Evolutionary conservation across 2,329 filamentous ascomycete genomes (phyloP).

Genomic region (Plectosphaerella plurivora): DNA sequence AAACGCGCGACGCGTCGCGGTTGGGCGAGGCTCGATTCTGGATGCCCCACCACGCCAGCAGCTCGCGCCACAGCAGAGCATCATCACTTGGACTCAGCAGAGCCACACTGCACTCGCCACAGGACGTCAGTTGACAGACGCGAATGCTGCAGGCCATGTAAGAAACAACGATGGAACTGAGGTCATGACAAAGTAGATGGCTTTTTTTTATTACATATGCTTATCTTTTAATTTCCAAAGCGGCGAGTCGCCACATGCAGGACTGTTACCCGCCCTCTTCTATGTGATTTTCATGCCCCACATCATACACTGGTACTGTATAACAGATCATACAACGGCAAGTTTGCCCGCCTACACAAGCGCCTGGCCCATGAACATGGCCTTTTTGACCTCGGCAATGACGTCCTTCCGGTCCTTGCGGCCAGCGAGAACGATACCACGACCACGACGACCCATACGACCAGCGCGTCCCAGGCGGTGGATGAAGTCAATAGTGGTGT

Average conservation of each 20-base stretch:
- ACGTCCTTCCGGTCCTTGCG: conserved; percentile 86
- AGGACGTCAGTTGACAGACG: no score
- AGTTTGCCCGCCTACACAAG: conserved; percentile 51
- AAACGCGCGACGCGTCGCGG: conserved; percentile 2
- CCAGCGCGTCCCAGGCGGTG: conserved; percentile 90
- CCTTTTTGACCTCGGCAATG: conserved; percentile 86
- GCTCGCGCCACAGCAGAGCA: conserved; percentile 1
- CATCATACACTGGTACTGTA: not conserved
- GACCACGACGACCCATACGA: conserved; percentile 84
- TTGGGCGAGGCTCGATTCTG: not conserved
- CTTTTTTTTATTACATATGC: no score
- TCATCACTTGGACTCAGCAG: not conserved
- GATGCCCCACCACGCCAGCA: not conserved
- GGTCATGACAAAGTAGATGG: no score
- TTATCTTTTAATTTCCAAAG: no score
- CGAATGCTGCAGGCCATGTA: no score
- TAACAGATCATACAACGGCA: conserved; percentile 3
- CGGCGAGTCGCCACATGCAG: not conserved
- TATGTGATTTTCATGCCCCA: conserved; percentile 1
- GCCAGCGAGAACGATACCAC: conserved; percentile 86
- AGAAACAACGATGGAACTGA: no score
- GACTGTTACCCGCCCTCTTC: not conserved
- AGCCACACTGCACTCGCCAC: no score
- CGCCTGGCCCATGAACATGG: conserved; percentile 78
- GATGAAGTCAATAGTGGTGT: conserved; percentile 97